Conservation (phyloP, 371 early-diverging fungal species). For the Mortierella sp. region DNA sequence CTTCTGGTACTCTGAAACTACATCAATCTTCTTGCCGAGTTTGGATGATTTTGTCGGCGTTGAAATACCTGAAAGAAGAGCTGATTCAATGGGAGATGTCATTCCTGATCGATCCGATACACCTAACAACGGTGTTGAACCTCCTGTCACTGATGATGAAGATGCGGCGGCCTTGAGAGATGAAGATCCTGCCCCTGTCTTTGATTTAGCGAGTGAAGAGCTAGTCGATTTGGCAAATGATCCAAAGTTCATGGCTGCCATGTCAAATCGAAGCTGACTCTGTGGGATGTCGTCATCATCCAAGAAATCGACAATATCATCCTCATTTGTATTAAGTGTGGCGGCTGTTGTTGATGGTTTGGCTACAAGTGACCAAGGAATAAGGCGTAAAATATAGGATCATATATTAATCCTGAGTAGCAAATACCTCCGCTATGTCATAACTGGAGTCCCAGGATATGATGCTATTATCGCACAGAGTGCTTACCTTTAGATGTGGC, state of each 20-base stretch:
- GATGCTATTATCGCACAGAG: not conserved
- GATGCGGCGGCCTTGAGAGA: constrained; percentile 6
- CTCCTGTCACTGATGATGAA: constrained; percentile 10
- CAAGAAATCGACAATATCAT: constrained; percentile 62
- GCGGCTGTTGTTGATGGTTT: constrained; percentile 19
- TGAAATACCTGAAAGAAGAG: constrained; percentile 52
- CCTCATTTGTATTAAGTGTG: constrained; percentile 27
- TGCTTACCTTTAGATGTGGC: constrained; percentile 26
- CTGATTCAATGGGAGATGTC: constrained; percentile 37
- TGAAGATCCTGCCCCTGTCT: constrained; percentile 2
- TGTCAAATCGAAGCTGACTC: constrained; percentile 63
- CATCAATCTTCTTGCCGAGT: constrained; percentile 73
- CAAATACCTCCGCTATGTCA: too few relatives aligned
- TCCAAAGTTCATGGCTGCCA: constrained; percentile 65
- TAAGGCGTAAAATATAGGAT: not conserved
- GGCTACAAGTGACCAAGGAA: not conserved
- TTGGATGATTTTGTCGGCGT: constrained; percentile 60
- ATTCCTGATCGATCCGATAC: constrained; percentile 29
- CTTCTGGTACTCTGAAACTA: constrained; percentile 80
- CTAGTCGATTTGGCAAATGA: constrained; percentile 1
- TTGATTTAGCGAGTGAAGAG: not conserved
- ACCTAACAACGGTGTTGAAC: constrained; percentile 9
- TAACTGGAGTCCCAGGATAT: too few relatives aligned
- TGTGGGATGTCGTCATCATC: constrained; percentile 55
- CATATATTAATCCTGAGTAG: not conserved